A percentile compares a stretch with the other conserved stretches of the same genome.
These are phyloP conservation scores for Chalciporus sphaerocephalus DNA, from an alignment of 768 basidiomycete species.

Conservation along the genomic window DNA sequence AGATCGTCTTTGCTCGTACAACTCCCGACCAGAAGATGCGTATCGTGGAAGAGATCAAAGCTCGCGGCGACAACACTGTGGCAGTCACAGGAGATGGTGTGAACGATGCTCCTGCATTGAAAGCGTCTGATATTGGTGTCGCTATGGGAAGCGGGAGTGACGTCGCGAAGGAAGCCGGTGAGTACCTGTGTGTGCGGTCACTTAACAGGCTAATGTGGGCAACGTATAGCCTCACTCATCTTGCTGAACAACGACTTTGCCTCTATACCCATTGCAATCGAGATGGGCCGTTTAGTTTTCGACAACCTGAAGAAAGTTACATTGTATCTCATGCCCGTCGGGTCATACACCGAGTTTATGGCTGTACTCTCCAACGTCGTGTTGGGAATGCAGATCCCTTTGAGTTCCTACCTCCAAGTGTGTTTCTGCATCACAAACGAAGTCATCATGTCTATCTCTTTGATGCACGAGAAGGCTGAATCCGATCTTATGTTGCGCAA, in stretches of 20 bases:
- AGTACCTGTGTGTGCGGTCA: slow-evolving; percentile 10
- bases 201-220: neutral
- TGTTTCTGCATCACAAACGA: slow-evolving; percentile 54
- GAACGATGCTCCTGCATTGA: slow-evolving; percentile 49
- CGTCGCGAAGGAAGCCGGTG: slow-evolving; percentile 53
- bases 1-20: slow-evolving; percentile 51
- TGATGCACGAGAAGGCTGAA: slow-evolving; percentile 52
- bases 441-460: slow-evolving; percentile 46
- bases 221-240: slow-evolving; percentile 38
- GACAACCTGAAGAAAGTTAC: slow-evolving; percentile 55
- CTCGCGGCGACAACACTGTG: slow-evolving; percentile 44
- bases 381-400: slow-evolving; percentile 54
- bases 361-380: slow-evolving; percentile 52
- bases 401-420: slow-evolving; percentile 53
- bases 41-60: slow-evolving; percentile 52
- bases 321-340: slow-evolving; percentile 46
- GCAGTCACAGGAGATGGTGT: slow-evolving; percentile 57
- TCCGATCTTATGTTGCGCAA: slow-evolving; percentile 45
- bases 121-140: slow-evolving; percentile 53
- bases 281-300: slow-evolving; percentile 56
- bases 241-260: slow-evolving; percentile 57
- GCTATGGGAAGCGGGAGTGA: slow-evolving; percentile 49
- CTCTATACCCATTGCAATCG: slow-evolving; percentile 54
- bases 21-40: slow-evolving; percentile 55
- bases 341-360: slow-evolving; percentile 58